These are phyloP conservation scores for Saccharomyces pastorianus DNA, from an alignment of 1,139 yeast genomes.

Conservation along the genomic window DNA sequence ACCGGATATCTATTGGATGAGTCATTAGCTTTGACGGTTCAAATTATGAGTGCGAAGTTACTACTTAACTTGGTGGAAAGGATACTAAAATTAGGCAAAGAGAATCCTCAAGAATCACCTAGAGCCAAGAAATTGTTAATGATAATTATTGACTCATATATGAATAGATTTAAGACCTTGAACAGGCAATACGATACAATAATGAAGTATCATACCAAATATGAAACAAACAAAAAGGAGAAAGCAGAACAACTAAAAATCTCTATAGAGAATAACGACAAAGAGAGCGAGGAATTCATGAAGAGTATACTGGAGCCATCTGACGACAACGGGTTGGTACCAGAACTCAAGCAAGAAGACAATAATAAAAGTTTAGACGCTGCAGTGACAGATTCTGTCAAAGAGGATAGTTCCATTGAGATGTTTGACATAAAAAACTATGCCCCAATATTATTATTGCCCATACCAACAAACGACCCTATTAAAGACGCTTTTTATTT, in stretches of 20 bases:
- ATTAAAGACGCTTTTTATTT: conserved; percentile 81
- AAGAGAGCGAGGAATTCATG: conserved; percentile 25
- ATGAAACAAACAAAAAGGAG: conserved; percentile 35
- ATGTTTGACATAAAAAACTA: conserved; percentile 41
- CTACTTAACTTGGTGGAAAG: conserved; percentile 81
- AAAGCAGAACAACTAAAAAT: conserved; percentile 19
- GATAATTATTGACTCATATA: conserved; percentile 80
- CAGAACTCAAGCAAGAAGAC: conserved; percentile 12
- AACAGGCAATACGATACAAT: conserved; percentile 66
- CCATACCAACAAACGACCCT: conserved; percentile 48
- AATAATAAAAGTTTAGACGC: conserved; percentile 4
- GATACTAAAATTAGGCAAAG: conserved; percentile 70
- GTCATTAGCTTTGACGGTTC: conserved; percentile 80
- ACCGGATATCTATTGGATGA: conserved; percentile 76
- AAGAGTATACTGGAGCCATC: conserved; percentile 8
- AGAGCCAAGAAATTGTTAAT: conserved; percentile 61
- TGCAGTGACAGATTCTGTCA: conserved; percentile 14
- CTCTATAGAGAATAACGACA: conserved; percentile 19
- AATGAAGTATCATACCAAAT: conserved; percentile 52
- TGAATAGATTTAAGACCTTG: conserved; percentile 69
- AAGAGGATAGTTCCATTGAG: conserved; percentile 34
- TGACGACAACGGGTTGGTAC: conserved; percentile 15
- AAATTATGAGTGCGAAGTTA: conserved; percentile 93
- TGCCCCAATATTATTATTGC: conserved; percentile 42
- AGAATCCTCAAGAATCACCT: conserved; percentile 59